These are phyloP conservation scores for Aeschynomene evenia DNA, from an alignment of 306 rosid species.

Conservation along the genomic window DNA sequence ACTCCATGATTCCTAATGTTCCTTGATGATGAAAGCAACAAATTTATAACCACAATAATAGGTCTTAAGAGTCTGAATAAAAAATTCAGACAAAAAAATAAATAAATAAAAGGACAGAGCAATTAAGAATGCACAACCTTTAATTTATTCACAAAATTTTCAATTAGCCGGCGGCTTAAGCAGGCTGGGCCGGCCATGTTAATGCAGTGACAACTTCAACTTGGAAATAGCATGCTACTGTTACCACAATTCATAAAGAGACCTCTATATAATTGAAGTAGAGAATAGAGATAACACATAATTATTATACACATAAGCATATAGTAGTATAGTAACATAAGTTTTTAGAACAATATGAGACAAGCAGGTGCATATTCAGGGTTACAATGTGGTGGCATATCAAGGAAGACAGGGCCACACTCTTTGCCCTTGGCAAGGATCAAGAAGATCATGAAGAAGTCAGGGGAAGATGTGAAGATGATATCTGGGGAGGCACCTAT, in stretches of 20 bases:
- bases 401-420: conserved; percentile 56
- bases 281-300: not conserved
- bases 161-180: conserved; percentile 36
- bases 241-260: not conserved
- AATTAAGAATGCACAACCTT: not conserved
- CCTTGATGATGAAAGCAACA: not conserved
- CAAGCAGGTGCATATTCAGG: conserved; percentile 75
- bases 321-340: not conserved
- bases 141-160: not conserved
- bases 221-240: not conserved
- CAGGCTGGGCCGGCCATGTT: conserved; percentile 41
- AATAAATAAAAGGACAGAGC: not conserved
- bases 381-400: conserved; percentile 40
- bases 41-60: not conserved
- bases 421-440: conserved; percentile 75
- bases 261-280: not conserved
- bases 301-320: not conserved
- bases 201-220: conserved; percentile 22
- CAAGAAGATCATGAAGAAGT: conserved; percentile 76
- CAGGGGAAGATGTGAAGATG: conserved; percentile 70
- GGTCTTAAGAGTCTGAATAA: not conserved
- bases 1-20: not conserved
- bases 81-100: not conserved
- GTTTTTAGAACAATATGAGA: conserved; percentile 43
- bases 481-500: conserved; percentile 73